Base-by-base conservation (phyloP, 306 rosid species). In the Gleditsia sinensis region DNA sequence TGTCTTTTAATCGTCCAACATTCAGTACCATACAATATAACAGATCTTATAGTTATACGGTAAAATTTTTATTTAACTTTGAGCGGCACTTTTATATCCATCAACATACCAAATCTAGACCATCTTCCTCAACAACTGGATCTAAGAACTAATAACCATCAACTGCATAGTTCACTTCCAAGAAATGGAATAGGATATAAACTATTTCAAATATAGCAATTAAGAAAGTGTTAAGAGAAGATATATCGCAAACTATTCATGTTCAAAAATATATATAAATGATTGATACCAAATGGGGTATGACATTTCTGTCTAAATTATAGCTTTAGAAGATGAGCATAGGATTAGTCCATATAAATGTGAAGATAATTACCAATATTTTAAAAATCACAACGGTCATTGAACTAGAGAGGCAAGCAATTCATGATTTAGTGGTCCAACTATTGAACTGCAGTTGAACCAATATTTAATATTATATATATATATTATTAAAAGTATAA, bases 291-390 rank as follows among this genome's bases (percentile, higher is more conserved):
- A 25, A 23, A 17, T 43, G 40, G 13, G 34, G 14, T 60, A 34
- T 20, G 27, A 45, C 23, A 61, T 45, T 25, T 11, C 25, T 3
- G 66, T 21, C 55, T 30, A 5, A 48, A 13, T 55, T 34, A 12
- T 34, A 67, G 48, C 45, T 48, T 67, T 50, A 21, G 24, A 27
- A 40, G 50, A 71, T 56, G 74, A 27, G 20, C 7, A 54, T 33
- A 9, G 17, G 28, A 43, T 42, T 50, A 6, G 34, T 32, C 9
- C 49, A 32, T 13, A 45, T 34, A 36, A 62, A 50, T 7, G 49
- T 20, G 4, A 34, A 62, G 30, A 37, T 19, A 61, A n/a, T n/a
- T n/a, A n/a, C n/a, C n/a, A n/a, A n/a, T n/a, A n/a, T n/a, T n/a
- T n/a, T n/a, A n/a, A n/a, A n/a, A n/a, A n/a, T n/a, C n/a, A n/a